These are phyloP conservation scores for Dentipellis sp. DNA, from an alignment of 768 basidiomycete species.

Conservation along the genomic window DNA sequence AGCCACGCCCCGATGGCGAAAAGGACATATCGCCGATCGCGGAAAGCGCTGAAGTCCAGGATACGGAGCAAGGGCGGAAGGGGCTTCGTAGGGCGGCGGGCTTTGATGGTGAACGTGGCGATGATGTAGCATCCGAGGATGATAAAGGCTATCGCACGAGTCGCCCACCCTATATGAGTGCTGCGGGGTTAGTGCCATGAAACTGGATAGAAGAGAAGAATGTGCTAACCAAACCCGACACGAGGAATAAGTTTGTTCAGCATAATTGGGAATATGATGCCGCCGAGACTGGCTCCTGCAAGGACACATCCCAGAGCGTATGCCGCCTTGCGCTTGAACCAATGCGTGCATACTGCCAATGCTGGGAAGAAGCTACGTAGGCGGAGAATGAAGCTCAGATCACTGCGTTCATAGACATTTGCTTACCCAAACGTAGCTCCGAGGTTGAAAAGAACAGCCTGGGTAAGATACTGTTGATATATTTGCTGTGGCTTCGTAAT, in stretches of 20 bases:
- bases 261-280: conserved; percentile 42
- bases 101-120: conserved; percentile 19
- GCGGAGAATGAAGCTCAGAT: neutral
- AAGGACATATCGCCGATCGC: conserved; percentile 16
- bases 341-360: conserved; percentile 24
- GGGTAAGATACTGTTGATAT: conserved; percentile 23
- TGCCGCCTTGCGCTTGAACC: conserved; percentile 26
- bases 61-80: conserved; percentile 15
- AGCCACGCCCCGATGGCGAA: conserved; percentile 15
- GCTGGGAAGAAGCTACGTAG: conserved; percentile 23
- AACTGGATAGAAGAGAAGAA: neutral
- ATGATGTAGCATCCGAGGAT: conserved; percentile 17
- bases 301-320: conserved; percentile 29
- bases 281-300: conserved; percentile 35
- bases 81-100: conserved; percentile 18
- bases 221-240: conserved; percentile 15
- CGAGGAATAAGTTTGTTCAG: conserved; percentile 32
- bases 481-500: conserved; percentile 15
- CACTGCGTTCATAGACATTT: neutral
- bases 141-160: conserved; percentile 21
- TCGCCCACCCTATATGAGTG: conserved; percentile 16
- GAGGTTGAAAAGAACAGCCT: conserved; percentile 22
- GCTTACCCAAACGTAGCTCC: conserved; percentile 19
- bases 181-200: too few relatives aligned
- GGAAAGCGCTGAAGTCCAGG: conserved; percentile 21